Conservation (phyloP, 2,329 filamentous ascomycete genomes). For the Botrytis byssoidea region DNA sequence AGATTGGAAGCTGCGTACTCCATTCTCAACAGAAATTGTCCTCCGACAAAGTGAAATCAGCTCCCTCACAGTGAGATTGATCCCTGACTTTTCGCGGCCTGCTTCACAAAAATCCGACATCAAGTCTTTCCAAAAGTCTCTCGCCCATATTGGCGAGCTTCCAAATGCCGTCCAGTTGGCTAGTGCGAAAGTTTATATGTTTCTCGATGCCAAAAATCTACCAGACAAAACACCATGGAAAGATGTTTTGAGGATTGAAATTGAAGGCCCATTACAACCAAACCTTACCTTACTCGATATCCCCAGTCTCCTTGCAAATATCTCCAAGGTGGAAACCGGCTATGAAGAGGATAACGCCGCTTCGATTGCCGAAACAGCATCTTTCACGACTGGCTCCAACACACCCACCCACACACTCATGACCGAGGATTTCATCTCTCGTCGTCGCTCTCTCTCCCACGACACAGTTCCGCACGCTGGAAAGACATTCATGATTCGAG, state of each 20-base stretch:
- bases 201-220: neutral
- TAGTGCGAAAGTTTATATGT: neutral
- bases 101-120: neutral
- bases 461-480: neutral
- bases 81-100: constrained; percentile 11
- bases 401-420: constrained; percentile 9
- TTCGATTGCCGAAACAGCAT: neutral
- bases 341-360: neutral
- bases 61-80: constrained; percentile 10
- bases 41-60: constrained; percentile 5
- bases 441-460: neutral
- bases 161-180: neutral
- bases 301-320: constrained; percentile 12
- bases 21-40: constrained; percentile 16
- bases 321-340: neutral
- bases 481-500: constrained; percentile 14
- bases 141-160: constrained; percentile 1
- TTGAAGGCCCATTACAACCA: constrained; percentile 12
- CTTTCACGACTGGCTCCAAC: neutral
- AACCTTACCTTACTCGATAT: constrained; percentile 19
- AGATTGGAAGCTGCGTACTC: neutral
- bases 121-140: constrained; percentile 9
- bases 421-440: neutral
- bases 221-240: neutral
- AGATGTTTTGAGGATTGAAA: constrained; percentile 18